A percentile compares a stretch with the other conserved stretches of the same genome.
Conservation (phyloP, 441 rosid genomes). For the Populus tomentosa region DNA sequence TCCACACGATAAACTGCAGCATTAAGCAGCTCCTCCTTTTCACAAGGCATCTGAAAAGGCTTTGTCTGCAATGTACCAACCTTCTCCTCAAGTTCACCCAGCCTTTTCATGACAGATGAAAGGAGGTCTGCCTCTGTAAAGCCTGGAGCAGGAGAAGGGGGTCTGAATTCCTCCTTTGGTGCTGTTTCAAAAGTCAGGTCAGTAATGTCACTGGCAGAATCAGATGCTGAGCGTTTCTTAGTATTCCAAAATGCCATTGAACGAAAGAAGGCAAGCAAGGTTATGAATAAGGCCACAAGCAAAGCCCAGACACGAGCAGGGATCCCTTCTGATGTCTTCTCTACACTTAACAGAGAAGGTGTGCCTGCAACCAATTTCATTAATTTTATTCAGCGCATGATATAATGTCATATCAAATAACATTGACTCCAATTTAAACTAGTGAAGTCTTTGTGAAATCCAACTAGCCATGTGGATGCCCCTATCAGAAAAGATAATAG, state of each 20-base stretch:
- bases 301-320: conserved; percentile 33
- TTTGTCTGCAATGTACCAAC: conserved; percentile 66
- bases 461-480: background rate
- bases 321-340: conserved; percentile 45
- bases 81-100: conserved; percentile 80
- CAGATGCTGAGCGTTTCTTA: conserved; percentile 28
- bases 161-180: conserved; percentile 54
- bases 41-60: conserved; percentile 81
- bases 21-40: conserved; percentile 87
- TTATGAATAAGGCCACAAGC: conserved; percentile 47
- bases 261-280: conserved; percentile 42
- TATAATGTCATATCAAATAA: background rate
- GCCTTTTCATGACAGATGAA: conserved; percentile 55
- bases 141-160: conserved; percentile 58
- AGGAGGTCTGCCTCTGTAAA: conserved; percentile 48
- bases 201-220: conserved; percentile 26
- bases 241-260: conserved; percentile 34
- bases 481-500: background rate
- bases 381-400: conserved; percentile 14
- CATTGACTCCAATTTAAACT: background rate
- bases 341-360: conserved; percentile 21
- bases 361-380: conserved; percentile 40
- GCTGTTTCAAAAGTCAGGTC: conserved; percentile 24
- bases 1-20: conserved; percentile 94
- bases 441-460: background rate